A percentile compares a stretch with the other conserved stretches of the same genome.
These are phyloP conservation scores for Pterocarpus santalinus DNA, from an alignment of 306 rosid species.

Conservation along the genomic window DNA sequence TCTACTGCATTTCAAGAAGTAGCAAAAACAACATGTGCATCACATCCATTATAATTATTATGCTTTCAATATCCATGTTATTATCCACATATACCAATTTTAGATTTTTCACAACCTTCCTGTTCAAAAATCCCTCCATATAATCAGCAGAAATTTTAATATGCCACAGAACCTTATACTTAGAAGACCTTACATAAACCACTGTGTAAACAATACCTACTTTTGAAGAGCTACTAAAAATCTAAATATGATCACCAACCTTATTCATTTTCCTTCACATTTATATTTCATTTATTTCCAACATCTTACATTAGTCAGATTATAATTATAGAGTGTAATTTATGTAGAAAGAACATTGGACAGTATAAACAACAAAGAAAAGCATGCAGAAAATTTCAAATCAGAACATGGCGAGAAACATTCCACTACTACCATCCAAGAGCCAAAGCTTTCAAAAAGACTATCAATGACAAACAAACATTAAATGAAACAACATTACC, in stretches of 20 bases:
- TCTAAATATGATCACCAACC: neutral
- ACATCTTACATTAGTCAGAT: neutral
- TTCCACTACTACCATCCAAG: slow-evolving; percentile 11
- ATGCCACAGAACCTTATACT: neutral
- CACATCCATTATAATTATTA: neutral
- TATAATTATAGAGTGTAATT: neutral
- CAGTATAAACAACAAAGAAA: neutral
- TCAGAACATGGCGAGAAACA: slow-evolving; percentile 15
- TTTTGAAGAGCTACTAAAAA: slow-evolving; percentile 12
- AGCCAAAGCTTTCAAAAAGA: slow-evolving; percentile 24
- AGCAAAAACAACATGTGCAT: slow-evolving; percentile 22
- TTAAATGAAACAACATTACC: slow-evolving; percentile 59
- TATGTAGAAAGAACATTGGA: neutral
- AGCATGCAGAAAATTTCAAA: slow-evolving; percentile 13
- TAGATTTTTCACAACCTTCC: neutral
- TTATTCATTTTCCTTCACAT: neutral
- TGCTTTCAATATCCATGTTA: slow-evolving; percentile 15
- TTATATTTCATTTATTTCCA: slow-evolving; percentile 13
- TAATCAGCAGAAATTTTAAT: neutral
- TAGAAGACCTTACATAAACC: neutral
- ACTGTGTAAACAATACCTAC: neutral
- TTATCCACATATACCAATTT: neutral
- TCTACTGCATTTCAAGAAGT: slow-evolving; percentile 4
- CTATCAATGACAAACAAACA: slow-evolving; percentile 29
- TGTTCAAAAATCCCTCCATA: neutral